Evolutionary conservation across 164 flowering plant genomes (phyloP).

Genomic region (Tetrastigma voinierianum): DNA sequence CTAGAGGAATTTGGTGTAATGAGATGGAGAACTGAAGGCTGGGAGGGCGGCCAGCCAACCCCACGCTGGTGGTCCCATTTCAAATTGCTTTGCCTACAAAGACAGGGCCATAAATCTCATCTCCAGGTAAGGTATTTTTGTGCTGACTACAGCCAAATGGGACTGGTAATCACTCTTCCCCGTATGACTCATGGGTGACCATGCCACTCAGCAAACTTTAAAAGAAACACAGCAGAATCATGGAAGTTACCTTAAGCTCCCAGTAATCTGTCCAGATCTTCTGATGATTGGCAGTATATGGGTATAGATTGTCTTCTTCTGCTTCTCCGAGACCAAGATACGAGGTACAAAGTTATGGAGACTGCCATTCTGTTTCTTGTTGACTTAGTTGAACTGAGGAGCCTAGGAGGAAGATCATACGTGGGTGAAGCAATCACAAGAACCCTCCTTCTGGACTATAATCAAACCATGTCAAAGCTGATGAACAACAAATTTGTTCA

Average conservation of each 20-base stretch:
- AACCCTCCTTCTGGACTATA: constrained; percentile 35
- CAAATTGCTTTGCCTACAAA: constrained; percentile 70
- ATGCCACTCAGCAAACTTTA: no score
- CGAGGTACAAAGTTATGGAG: constrained; percentile 56
- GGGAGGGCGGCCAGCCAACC: constrained; percentile 93
- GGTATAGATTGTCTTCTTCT: constrained; percentile 72
- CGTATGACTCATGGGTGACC: constrained; percentile 68
- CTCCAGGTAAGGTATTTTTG: constrained; percentile 53
- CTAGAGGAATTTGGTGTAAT: constrained; percentile 62
- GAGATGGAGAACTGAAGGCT: constrained; percentile 75
- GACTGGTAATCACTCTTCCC: constrained; percentile 51
- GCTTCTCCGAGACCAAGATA: constrained; percentile 58
- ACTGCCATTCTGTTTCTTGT: constrained; percentile 32
- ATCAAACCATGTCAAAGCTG: constrained; percentile 14
- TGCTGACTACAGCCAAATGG: constrained; percentile 67
- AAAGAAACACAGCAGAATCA: no score
- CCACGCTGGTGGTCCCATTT: constrained; percentile 81
- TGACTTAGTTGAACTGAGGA: constrained; percentile 57
- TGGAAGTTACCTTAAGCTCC: constrained; percentile 38
- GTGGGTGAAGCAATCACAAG: constrained; percentile 54
- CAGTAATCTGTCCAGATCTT: constrained; percentile 72
- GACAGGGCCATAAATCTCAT: constrained; percentile 44
- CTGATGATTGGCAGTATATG: constrained; percentile 92
- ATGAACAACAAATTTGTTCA: constrained; percentile 15
- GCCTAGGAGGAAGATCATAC: constrained; percentile 40